phyloP scores from a whole-genome alignment of 306 rosid species.

The Vigna hirtella region DNA sequence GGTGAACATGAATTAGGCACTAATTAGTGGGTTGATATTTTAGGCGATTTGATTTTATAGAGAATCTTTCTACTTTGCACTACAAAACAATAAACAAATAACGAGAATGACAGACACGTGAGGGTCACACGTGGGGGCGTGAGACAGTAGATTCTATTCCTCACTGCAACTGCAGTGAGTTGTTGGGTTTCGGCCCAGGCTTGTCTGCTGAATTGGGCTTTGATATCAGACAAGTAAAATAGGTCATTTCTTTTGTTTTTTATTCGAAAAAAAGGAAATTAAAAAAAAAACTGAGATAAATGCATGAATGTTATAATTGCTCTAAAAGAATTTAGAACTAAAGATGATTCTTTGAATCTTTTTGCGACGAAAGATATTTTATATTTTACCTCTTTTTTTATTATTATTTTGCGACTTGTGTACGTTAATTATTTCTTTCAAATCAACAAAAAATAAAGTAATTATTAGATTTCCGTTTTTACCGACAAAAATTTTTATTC shows the following conservation, averaged over 20 bases:
- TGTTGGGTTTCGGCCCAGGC: constrained; percentile 36
- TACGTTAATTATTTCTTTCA: not conserved
- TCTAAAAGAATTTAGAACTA: not conserved
- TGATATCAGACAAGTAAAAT: not conserved
- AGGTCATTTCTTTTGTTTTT: not conserved
- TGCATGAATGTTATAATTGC: not conserved
- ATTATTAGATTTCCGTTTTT: not conserved
- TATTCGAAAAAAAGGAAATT: not conserved
- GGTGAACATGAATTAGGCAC: constrained; percentile 21
- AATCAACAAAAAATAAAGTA: not conserved
- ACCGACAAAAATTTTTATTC: not conserved
- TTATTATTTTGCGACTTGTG: no score
- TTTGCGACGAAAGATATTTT: no score
- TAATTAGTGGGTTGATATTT: constrained; percentile 33
- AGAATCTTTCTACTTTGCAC: constrained; percentile 12
- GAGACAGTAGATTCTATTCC: constrained; percentile 43
- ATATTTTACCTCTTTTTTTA: no score
- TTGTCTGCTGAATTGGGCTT: constrained; percentile 31
- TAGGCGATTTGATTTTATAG: constrained; percentile 22
- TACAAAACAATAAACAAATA: constrained; percentile 2
- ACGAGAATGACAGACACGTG: constrained; percentile 35
- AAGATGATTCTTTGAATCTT: not conserved
- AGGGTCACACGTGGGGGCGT: constrained; percentile 37
- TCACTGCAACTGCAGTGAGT: constrained; percentile 17
- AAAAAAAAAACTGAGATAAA: not conserved